Base-by-base conservation (phyloP, 2,329 filamentous ascomycete genomes). In the Fusarium euwallaceae region DNA sequence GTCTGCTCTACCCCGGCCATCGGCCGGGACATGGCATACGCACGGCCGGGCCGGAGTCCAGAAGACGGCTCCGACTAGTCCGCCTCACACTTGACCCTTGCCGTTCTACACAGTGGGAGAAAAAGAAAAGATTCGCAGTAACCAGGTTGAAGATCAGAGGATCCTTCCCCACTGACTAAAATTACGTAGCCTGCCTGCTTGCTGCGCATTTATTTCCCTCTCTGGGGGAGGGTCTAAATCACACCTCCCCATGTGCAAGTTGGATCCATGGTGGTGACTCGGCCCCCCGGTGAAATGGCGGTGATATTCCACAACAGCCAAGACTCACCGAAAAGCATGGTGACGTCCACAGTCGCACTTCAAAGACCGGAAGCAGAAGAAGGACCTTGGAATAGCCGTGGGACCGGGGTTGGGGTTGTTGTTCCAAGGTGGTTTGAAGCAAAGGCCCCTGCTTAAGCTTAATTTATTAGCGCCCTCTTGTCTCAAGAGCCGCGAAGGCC, bases 371-470 rank as follows among this genome's bases (percentile, higher is more conserved):
- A 27, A 53, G 24, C 34, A 64, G 32, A 32, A 51, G 27, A 27
- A 43, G 29, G 32, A 16, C 60, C 60, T 51, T 53, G 63, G 58
- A 59, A 56, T 37, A 37, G 56, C 27, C 48, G 59, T 48, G 62
- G 59, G 68, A 59, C 60, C 16, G 37, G 29, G 53, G 61, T 62
- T 55, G 60, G 55, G 62, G 37, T 58, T 64, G 34, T 61, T 59
- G 48, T 45, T 53, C 43, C 61, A 64, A 56, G 61, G 37, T 20
- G 24, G 48, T 53, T 66, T 70, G 55, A 32, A 62, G 22, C 39
- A 45, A 37, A 39, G 61, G 61, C 58, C 72, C 72, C 72, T 66
- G 58, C 66, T 74, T 74, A 73, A 74, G 72, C 72, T 74, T 74
- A 74, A 74, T 73, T 58, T 58, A 73, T 36, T 74, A 75, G 72